A percentile compares a stretch with the other conserved stretches of the same genome.
Evolutionary conservation across 23 red algal species (phyloP).

Genomic region (Agarophyton chilense): DNA sequence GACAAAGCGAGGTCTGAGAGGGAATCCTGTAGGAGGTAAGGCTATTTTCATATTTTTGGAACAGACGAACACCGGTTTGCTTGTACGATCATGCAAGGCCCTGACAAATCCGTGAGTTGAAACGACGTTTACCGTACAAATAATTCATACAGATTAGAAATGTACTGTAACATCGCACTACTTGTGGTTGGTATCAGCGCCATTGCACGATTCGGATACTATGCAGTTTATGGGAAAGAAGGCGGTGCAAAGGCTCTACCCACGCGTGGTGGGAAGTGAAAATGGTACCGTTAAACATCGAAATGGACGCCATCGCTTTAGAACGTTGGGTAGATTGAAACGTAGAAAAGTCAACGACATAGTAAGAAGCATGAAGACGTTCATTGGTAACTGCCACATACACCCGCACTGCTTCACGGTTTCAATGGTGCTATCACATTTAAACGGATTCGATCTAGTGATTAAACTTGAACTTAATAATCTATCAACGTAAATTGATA

Average conservation of each 20-base stretch:
- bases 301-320: neutral
- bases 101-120: neutral
- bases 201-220: conserved; percentile 60
- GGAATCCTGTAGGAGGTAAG: conserved; percentile 46
- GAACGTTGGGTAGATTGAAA: neutral
- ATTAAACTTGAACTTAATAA: conserved; percentile 77
- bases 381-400: neutral
- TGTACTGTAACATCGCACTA: conserved; percentile 36
- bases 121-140: neutral
- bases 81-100: neutral
- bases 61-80: neutral
- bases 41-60: neutral
- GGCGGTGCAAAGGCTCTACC: conserved; percentile 56
- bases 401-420: neutral
- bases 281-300: neutral
- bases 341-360: neutral
- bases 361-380: neutral
- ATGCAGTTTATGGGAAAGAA: conserved; percentile 59
- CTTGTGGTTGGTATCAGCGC: conserved; percentile 35
- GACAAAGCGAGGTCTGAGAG: conserved; percentile 35
- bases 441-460: conserved; percentile 13
- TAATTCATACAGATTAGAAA: conserved; percentile 27
- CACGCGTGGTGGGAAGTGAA: neutral
- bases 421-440: neutral
- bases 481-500: neutral